Base-by-base conservation (phyloP, 2,329 filamentous ascomycete genomes). In the Coleophoma eucalyptorum region DNA sequence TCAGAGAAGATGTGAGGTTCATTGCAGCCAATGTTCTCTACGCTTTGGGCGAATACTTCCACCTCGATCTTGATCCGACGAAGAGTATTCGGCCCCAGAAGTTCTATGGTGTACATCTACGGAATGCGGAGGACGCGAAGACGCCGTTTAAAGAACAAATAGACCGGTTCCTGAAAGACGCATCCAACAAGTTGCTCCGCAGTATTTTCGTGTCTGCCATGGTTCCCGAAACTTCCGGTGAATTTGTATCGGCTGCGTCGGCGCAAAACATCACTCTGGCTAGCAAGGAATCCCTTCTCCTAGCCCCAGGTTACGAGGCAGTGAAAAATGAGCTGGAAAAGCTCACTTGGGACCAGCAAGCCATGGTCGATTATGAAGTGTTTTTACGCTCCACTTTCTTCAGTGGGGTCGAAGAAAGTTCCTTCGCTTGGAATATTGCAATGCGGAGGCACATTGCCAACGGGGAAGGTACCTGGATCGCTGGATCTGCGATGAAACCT, bases 361-460 rank as follows among this genome's bases (percentile, higher is more conserved):
- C 19, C 8, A 5, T 44, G 19, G 42, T 76, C 7, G 74, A 78
- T 59, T 76, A 72, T 58, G 73, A 76, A 60, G 66, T 77, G 10
- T 59, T 76, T 57, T 61, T 71, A 49, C 58, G 69, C 12, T 67
- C 69, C 13, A 67, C 65, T 20, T 56, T 67, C 11, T 67, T 75
- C 47, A 64, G 67, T 2, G 73, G 73, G 1, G 61, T 69, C 10
- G 65, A 68, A n/a, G 66, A 65, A 58, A 74, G 71, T 55, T 69
- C 63, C 55, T 73, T 75, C 47, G 66, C 67, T 20, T 75, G 71
- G 66, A 71, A 70, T 46, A 56, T 77, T 32, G 74, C 73, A 7
- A 57, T 75, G 52, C 63, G 68, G 20, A 66, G 74, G n/a, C 50
- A 51, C 13, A 33, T 50, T 10, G 42, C 47, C 7, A 26, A 32